Base-by-base conservation (phyloP, 1,284 basidiomycete species). In the Mycena citricolor region DNA sequence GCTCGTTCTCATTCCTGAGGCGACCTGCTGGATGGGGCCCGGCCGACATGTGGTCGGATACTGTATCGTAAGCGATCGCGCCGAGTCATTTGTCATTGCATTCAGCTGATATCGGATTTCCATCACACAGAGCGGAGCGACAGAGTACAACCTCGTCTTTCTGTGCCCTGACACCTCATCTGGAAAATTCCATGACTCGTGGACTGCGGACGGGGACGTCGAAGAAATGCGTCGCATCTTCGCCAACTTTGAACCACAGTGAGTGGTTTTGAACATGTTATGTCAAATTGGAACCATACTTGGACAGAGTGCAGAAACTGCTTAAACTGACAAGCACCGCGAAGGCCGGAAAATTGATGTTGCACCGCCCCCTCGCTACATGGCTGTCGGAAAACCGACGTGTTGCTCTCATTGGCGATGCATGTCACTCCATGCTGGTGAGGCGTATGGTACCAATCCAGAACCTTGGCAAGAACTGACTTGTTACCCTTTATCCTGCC, bases 351-450 rank as follows among this genome's bases (percentile, higher is more conserved):
- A 69, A 68, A 19, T 59, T 81, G 28, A 69, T 76, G 60, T 75
- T 78, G 50, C 70, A 73, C 12, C 51, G 54, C 6, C 61, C 63
- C 4, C 49, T 79, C 23, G 56, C 61, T 2, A 73, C 65, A 0
- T 81, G 79, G 78, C 51, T 79, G 6, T 75, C 80, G 56, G 57
- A 58, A 14, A 60, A 62, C 10, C 71, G 69, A 2, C 70, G 64
- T 26, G 62, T 81, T 2, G 71, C 63, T n/a, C 57, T 81, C 11
- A 61, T 81, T 1, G 78, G 78, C 1, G 79, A 81, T 52, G 68
- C 78, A 0, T 77, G 76, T 38, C 81, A 83, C 54, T 79, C 83
- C 1, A 85, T 84, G 80, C 68, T 83, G 8, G 77, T 81, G 48
- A n/a, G n/a, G 43, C 22, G 6, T n/a, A 5, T 22, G 7, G 30